phyloP scores from a whole-genome alignment of 1,139 yeast genomes.

The Sugiyamaella grinbergsii region DNA sequence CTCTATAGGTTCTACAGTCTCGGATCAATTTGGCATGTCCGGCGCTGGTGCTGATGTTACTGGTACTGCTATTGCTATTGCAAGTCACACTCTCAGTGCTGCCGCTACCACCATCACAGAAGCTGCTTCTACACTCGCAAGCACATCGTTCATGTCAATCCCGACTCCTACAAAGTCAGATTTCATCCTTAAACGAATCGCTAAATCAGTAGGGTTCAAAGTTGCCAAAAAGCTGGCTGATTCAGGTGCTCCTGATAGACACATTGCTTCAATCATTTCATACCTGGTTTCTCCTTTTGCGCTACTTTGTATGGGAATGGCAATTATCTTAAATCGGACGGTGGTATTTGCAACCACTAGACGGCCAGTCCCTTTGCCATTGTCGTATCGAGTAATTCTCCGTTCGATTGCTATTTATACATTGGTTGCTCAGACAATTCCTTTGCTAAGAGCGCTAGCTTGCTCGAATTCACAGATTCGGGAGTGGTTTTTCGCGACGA shows the following conservation, averaged over 20 bases:
- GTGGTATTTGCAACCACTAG: slow-evolving; percentile 66
- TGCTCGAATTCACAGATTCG: slow-evolving; percentile 33
- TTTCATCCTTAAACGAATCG: slow-evolving; percentile 28
- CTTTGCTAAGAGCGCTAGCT: slow-evolving; percentile 48
- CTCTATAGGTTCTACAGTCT: neutral
- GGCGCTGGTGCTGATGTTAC: neutral
- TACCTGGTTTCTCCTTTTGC: slow-evolving; percentile 56
- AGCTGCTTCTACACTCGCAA: neutral
- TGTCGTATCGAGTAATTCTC: slow-evolving; percentile 39
- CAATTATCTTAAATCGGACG: slow-evolving; percentile 64
- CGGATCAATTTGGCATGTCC: neutral
- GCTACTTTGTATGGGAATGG: slow-evolving; percentile 60
- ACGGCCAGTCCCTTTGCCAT: slow-evolving; percentile 42
- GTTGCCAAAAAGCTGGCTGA: slow-evolving; percentile 33
- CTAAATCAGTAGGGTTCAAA: slow-evolving; percentile 29
- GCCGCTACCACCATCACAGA: neutral
- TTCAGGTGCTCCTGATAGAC: slow-evolving; percentile 34
- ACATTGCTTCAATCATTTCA: slow-evolving; percentile 27
- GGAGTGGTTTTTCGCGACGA: neutral
- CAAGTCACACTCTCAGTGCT: no score
- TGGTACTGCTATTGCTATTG: neutral
- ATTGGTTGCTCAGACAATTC: slow-evolving; percentile 43
- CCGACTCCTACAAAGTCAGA: slow-evolving; percentile 17
- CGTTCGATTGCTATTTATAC: slow-evolving; percentile 46
- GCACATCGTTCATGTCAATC: neutral